These are phyloP conservation scores for Xylaria sp. DNA, from an alignment of 2,329 filamentous ascomycete genomes.

Conservation along the genomic window DNA sequence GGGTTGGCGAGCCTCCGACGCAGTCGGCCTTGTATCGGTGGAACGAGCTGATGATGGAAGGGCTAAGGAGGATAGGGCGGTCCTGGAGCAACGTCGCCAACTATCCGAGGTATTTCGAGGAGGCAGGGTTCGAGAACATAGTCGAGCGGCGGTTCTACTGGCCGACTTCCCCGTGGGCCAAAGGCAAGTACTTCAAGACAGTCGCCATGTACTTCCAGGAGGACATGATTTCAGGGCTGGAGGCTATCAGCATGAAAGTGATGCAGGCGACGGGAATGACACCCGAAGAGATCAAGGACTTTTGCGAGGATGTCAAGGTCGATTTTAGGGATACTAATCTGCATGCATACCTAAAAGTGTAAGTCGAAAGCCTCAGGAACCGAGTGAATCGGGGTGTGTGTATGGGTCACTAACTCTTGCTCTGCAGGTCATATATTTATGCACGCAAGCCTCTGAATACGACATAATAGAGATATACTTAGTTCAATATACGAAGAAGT, in stretches of 20 bases:
- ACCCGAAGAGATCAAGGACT: constrained; percentile 43
- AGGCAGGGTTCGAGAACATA: constrained; percentile 50
- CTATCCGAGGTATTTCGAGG: constrained; percentile 47
- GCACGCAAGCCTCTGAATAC: constrained; percentile 39
- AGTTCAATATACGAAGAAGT: neutral
- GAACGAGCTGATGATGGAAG: constrained; percentile 50
- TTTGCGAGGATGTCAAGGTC: constrained; percentile 49
- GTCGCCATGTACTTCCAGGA: constrained; percentile 49
- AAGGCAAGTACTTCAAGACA: constrained; percentile 51
- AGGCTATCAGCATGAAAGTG: constrained; percentile 51
- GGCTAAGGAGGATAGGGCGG: constrained; percentile 43
- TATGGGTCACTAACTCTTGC: constrained; percentile 12
- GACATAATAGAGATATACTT: constrained; percentile 6
- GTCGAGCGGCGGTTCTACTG: constrained; percentile 48
- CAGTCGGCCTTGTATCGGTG: constrained; percentile 49
- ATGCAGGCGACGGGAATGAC: constrained; percentile 49
- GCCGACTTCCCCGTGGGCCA: constrained; percentile 53
- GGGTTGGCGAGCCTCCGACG: constrained; percentile 49
- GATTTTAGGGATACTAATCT: constrained; percentile 49
- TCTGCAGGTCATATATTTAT: constrained; percentile 43
- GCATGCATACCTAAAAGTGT: constrained; percentile 51
- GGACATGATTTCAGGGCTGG: constrained; percentile 48
- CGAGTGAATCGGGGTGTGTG: neutral
- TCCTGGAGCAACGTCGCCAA: constrained; percentile 48
- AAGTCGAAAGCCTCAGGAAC: constrained; percentile 28